Base-by-base conservation (phyloP, 2,329 filamentous ascomycete genomes). In the Penicillium sclerotiorum region DNA sequence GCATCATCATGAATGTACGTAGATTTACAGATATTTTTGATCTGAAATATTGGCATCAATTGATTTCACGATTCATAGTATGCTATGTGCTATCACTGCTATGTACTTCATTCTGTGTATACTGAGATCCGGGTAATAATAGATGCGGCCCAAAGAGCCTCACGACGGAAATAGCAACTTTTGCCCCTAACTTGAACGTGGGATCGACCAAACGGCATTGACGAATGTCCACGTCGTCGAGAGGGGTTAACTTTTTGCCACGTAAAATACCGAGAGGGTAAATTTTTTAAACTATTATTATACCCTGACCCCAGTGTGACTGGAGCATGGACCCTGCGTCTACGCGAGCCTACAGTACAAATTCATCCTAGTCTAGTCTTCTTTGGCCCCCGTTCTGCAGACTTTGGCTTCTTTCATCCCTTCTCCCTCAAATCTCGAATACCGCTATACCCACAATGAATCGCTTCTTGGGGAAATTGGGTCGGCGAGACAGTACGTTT, bases 391-490 rank as follows among this genome's bases (percentile, higher is more conserved):
- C 11, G 23, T 42, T 30, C 39, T 30, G 15, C 25, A 17, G 20
- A 27, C 12, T 42, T 13, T 20, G 33, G 11, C 13, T 45, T 6
- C 32, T 2, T 20, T 28, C 28, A 9, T 30, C 13, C n/a, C 17
- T 20, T 13, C 28, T 37, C 33, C 9, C 22, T 20, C 12, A 18
- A 17, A 21, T 38, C 21, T 12, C 13, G 5, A 11, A 22, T 7
- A 13, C 21, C 32, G 4, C 18, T 22, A 42, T 22, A 30, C 40
- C 33, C 39, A 62, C 23, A 49, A 73, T 73, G 70, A 73, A 72
- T 59, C 67, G 68, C 41, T 62, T 73, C 21, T 47, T 72, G n/a
- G 64, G 62, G 25, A 62, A 61, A 23, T 23, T 50, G 48, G 68
- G 53, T 40, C 59, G 63, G 49, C 67, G 66, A 23, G 58, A 63